Percentiles rank a stretch among this genome's conserved stretches.
phyloP scores from a whole-genome alignment of 768 basidiomycete species.

The Lactarius quietus region DNA sequence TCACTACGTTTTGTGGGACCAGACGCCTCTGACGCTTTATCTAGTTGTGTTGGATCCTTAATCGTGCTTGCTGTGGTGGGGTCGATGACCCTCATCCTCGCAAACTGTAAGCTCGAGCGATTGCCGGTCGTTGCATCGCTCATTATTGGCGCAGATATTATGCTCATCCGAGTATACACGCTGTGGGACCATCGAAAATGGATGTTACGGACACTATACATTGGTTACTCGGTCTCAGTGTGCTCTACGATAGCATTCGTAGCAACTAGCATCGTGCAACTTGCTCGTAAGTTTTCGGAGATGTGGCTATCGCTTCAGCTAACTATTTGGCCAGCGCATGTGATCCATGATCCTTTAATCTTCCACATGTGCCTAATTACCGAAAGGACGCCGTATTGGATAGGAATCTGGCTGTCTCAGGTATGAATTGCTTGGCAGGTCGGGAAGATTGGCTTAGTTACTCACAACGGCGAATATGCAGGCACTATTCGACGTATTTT shows the following conservation, averaged over 20 bases:
- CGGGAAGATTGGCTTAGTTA: neutral
- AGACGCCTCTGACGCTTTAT: neutral
- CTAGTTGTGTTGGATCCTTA: conserved; percentile 13
- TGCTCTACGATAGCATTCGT: conserved; percentile 16
- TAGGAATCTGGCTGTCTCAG: conserved; percentile 36
- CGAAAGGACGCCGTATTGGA: conserved; percentile 14
- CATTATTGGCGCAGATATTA: conserved; percentile 33
- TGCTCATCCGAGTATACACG: conserved; percentile 37
- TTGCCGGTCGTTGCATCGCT: neutral
- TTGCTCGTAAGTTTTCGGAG: conserved; percentile 8
- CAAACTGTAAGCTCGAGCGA: conserved; percentile 29
- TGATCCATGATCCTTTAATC: conserved; percentile 1
- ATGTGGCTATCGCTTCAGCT: neutral
- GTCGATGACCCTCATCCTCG: conserved; percentile 33
- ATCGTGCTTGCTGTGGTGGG: conserved; percentile 26
- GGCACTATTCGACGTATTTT: conserved; percentile 38
- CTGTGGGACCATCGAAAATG: conserved; percentile 38
- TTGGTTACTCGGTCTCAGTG: conserved; percentile 13
- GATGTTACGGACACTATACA: conserved; percentile 9
- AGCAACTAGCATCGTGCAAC: neutral
- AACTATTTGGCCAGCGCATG: conserved; percentile 6
- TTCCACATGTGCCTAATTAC: conserved; percentile 22
- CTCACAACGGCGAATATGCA: conserved; percentile 17
- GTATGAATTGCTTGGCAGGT: conserved; percentile 27
- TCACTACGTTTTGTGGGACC: neutral